A percentile compares a stretch with the other conserved stretches of the same genome.
phyloP scores from a whole-genome alignment of 2,329 filamentous ascomycete genomes.

The Colletotrichum graminicola region DNA sequence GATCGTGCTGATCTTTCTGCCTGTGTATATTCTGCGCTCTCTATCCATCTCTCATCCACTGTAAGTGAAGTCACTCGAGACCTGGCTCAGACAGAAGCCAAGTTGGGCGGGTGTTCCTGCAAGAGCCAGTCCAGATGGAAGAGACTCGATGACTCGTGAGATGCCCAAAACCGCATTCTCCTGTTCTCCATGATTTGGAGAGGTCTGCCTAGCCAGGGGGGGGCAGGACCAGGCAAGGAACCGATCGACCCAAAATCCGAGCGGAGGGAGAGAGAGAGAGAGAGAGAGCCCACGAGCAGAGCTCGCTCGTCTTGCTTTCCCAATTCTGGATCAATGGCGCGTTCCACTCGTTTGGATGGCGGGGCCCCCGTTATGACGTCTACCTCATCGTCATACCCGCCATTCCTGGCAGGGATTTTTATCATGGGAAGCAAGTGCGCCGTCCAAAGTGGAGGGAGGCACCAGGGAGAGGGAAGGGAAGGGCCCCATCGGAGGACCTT shows the following conservation, averaged over 20 bases:
- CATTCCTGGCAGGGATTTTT: slow-evolving; percentile 15
- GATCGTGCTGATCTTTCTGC: not conserved
- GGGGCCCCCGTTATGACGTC: slow-evolving; percentile 39
- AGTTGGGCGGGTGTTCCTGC: too few relatives aligned
- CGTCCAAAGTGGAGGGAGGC: slow-evolving; percentile 3
- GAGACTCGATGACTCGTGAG: not conserved
- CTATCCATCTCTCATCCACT: not conserved
- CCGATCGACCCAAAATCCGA: too few relatives aligned
- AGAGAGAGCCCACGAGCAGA: not conserved
- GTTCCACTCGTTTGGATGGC: slow-evolving; percentile 36
- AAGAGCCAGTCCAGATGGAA: not conserved
- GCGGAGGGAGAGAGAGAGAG: not conserved
- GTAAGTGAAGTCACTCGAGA: not conserved
- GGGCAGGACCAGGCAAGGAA: not conserved
- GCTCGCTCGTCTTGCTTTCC: not conserved
- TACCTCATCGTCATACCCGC: slow-evolving; percentile 33
- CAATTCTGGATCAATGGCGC: not conserved
- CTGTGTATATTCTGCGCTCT: not conserved
- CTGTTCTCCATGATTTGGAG: not conserved
- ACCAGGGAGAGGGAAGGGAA: not conserved
- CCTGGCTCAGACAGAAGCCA: not conserved
- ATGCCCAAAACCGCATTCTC: slow-evolving; percentile 6
- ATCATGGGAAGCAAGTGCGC: not conserved
- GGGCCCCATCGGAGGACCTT: too few relatives aligned
- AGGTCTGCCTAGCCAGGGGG: too few relatives aligned